These are phyloP conservation scores for Thalassiosira hispida DNA, from an alignment of 352 stramenopile species.

Conservation along the genomic window DNA sequence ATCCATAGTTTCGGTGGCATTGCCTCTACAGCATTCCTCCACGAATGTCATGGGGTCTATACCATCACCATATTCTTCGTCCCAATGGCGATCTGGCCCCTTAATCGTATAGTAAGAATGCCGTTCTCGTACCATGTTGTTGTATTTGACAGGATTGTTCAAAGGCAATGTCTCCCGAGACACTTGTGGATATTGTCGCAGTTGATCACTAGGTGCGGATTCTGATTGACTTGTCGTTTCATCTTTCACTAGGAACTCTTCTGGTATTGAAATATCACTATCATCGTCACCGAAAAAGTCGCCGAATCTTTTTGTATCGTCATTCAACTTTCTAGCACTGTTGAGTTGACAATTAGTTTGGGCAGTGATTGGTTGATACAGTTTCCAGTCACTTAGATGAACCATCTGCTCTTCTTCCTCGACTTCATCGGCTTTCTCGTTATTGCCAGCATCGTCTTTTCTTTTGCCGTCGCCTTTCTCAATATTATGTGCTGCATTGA, in stretches of 20 bases:
- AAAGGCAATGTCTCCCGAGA: slow-evolving; percentile 3
- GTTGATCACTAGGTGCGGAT: not conserved
- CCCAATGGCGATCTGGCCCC: slow-evolving; percentile 33
- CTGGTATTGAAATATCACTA: slow-evolving; percentile 23
- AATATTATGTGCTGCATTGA: no score
- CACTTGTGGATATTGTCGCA: not conserved
- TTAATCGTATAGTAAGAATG: slow-evolving; percentile 10
- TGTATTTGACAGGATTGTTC: slow-evolving; percentile 28
- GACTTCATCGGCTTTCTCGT: not conserved
- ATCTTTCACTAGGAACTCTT: slow-evolving; percentile 17
- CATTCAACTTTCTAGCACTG: no score
- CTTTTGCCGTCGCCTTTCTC: not conserved
- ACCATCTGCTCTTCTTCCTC: not conserved
- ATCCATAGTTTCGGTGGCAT: not conserved
- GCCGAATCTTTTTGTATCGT: no score
- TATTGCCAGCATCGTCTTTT: not conserved
- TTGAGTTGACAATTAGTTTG: no score
- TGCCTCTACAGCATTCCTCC: slow-evolving; percentile 14
- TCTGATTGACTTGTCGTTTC: not conserved
- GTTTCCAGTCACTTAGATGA: not conserved
- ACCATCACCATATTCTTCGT: slow-evolving; percentile 38
- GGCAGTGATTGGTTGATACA: not conserved
- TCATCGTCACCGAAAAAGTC: not conserved
- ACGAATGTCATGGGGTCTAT: slow-evolving; percentile 31
- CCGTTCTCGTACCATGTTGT: slow-evolving; percentile 18